A percentile compares a stretch with the other conserved stretches of the same genome.
Evolutionary conservation across 108 stramenopile species (phyloP).

Genomic region (Seminavis robusta): DNA sequence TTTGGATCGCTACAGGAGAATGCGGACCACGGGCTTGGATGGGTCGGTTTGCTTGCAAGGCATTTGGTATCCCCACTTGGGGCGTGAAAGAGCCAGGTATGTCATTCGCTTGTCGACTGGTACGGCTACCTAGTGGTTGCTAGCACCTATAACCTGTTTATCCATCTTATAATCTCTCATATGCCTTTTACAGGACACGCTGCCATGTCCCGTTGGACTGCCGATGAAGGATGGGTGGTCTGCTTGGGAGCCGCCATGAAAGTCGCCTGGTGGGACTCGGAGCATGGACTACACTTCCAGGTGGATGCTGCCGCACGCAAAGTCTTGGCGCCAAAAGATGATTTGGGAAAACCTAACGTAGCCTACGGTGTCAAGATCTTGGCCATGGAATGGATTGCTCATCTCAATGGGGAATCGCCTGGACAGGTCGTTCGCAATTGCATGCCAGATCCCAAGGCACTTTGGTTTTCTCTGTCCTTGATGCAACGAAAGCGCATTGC

Average conservation of each 20-base stretch:
- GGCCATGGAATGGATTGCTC: slow-evolving; percentile 6
- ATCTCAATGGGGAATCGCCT: neutral
- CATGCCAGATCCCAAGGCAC: neutral
- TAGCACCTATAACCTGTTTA: no score
- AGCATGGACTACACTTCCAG: no score
- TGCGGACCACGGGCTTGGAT: slow-evolving; percentile 64
- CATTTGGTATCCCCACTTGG: slow-evolving; percentile 56
- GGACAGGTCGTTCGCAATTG: neutral
- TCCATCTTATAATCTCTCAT: no score
- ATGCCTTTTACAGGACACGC: slow-evolving; percentile 30
- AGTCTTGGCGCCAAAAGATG: no score
- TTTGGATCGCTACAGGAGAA: no score
- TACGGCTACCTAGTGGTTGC: no score
- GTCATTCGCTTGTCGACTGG: no score
- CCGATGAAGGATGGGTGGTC: slow-evolving; percentile 38
- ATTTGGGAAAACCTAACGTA: no score
- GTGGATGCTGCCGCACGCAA: no score
- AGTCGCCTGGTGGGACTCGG: slow-evolving; percentile 7
- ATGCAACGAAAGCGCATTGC: no score
- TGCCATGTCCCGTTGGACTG: slow-evolving; percentile 39
- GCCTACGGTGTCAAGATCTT: neutral
- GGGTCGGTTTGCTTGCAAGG: slow-evolving; percentile 48
- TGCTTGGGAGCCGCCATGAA: slow-evolving; percentile 17
- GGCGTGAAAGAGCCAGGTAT: slow-evolving; percentile 34
- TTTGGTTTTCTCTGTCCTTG: slow-evolving; percentile 6